phyloP scores from a whole-genome alignment of 257 asterid genomes.

The Fraxinus anomala region DNA sequence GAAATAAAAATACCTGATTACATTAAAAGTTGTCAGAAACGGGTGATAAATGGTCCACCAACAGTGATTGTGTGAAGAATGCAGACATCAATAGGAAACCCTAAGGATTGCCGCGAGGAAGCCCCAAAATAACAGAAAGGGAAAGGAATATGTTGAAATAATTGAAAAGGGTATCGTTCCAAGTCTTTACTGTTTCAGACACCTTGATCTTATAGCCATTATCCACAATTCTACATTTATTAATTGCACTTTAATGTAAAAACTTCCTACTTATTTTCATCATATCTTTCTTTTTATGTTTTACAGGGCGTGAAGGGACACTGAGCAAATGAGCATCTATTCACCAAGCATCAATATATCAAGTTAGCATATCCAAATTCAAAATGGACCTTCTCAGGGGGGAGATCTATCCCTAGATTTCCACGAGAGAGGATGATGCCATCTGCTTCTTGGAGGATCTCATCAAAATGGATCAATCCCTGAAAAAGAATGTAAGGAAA shows the following conservation, averaged over 20 bases:
- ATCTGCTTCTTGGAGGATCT: slow-evolving; percentile 89
- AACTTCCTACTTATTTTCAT: neutral
- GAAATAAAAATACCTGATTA: slow-evolving; percentile 83
- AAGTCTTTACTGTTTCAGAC: neutral
- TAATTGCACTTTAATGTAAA: neutral
- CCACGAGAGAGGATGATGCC: slow-evolving; percentile 98
- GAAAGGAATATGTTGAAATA: too few species aligned
- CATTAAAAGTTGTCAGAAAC: slow-evolving; percentile 1
- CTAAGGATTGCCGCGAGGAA: neutral
- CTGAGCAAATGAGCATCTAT: neutral
- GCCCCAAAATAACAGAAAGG: neutral
- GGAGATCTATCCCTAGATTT: slow-evolving; percentile 93
- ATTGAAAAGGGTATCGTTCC: neutral
- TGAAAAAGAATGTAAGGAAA: slow-evolving; percentile 28
- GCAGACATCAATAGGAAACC: neutral
- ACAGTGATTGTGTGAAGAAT: slow-evolving; percentile 4
- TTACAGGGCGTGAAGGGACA: neutral
- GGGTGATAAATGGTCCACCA: neutral
- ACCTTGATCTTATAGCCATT: neutral
- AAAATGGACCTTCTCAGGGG: slow-evolving; percentile 77
- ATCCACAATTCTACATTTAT: neutral
- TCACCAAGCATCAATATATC: slow-evolving; percentile 10
- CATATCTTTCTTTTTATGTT: neutral
- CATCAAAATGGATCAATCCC: slow-evolving; percentile 91
- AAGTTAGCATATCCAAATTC: slow-evolving; percentile 9